Conservation (phyloP, 768 basidiomycete species). For the Artomyces pyxidatus region DNA sequence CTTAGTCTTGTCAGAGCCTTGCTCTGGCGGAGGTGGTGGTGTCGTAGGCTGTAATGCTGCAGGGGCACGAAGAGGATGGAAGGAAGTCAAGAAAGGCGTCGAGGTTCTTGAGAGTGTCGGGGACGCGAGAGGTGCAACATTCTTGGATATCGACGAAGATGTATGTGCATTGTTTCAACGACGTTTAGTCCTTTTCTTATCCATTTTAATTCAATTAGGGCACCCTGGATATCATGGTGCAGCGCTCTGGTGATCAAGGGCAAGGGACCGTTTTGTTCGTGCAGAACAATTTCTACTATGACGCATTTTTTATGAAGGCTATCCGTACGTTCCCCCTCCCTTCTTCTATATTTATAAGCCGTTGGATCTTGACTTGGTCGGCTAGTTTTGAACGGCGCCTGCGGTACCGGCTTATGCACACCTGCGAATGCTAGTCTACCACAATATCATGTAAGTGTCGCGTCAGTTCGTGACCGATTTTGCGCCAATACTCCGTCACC, state of each 20-base stretch:
- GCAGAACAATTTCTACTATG: slow-evolving; percentile 97
- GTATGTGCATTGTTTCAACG: slow-evolving; percentile 38
- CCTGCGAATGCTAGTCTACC: slow-evolving; percentile 43
- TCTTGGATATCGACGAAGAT: slow-evolving; percentile 94
- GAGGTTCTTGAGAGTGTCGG: slow-evolving; percentile 55
- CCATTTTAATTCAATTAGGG: slow-evolving; percentile 69
- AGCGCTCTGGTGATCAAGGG: slow-evolving; percentile 64
- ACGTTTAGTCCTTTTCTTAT: not conserved
- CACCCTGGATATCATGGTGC: slow-evolving; percentile 84
- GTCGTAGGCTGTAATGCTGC: slow-evolving; percentile 48
- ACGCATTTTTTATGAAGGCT: slow-evolving; percentile 97
- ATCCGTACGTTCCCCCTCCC: slow-evolving; percentile 51
- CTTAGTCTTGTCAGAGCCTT: slow-evolving; percentile 58
- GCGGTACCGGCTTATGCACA: slow-evolving; percentile 73
- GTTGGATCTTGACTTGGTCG: slow-evolving; percentile 3
- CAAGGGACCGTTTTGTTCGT: slow-evolving; percentile 67
- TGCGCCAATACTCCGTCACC: no score
- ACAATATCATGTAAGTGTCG: slow-evolving; percentile 70
- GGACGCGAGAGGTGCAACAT: slow-evolving; percentile 73
- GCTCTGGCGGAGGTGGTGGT: slow-evolving; percentile 27
- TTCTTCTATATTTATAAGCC: not conserved
- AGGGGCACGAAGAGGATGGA: slow-evolving; percentile 62
- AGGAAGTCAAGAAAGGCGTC: slow-evolving; percentile 44
- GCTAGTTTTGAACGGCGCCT: slow-evolving; percentile 88
- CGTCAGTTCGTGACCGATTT: no score